These are phyloP conservation scores for Hevea brasiliensis DNA, from an alignment of 345 rosid species.

Conservation along the genomic window DNA sequence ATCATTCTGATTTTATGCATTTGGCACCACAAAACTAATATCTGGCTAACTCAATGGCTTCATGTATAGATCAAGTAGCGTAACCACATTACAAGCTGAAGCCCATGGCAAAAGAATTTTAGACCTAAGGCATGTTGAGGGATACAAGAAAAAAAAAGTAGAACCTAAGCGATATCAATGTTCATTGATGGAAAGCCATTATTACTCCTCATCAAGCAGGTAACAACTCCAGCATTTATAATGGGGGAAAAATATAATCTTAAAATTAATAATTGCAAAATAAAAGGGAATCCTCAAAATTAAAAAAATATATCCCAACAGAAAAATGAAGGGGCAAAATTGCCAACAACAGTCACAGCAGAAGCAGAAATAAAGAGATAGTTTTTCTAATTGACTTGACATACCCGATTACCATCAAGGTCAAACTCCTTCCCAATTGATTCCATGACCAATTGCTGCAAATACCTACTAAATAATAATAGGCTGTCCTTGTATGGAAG, in stretches of 20 bases:
- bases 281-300: constrained; percentile 13
- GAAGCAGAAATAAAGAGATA: neutral
- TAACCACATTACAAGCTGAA: neutral
- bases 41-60: neutral
- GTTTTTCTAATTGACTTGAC: constrained; percentile 25
- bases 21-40: neutral
- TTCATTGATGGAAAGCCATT: neutral
- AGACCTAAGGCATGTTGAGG: neutral
- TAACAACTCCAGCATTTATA: no score
- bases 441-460: constrained; percentile 99
- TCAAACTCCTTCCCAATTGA: constrained; percentile 98
- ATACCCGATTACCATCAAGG: constrained; percentile 87
- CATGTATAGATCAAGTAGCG: neutral
- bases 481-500: constrained; percentile 99
- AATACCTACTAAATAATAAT: constrained; percentile 82
- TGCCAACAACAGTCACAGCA: neutral
- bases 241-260: neutral
- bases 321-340: neutral
- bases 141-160: neutral
- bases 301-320: neutral
- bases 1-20: neutral
- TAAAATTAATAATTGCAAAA: neutral
- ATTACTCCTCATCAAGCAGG: neutral
- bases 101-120: neutral
- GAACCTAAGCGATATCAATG: neutral